Evolutionary conservation across 371 early-diverging fungal genomes (phyloP), one percentile per base, ranked within the genome.

Genomic region (Syncephalastrum contaminatum): DNA sequence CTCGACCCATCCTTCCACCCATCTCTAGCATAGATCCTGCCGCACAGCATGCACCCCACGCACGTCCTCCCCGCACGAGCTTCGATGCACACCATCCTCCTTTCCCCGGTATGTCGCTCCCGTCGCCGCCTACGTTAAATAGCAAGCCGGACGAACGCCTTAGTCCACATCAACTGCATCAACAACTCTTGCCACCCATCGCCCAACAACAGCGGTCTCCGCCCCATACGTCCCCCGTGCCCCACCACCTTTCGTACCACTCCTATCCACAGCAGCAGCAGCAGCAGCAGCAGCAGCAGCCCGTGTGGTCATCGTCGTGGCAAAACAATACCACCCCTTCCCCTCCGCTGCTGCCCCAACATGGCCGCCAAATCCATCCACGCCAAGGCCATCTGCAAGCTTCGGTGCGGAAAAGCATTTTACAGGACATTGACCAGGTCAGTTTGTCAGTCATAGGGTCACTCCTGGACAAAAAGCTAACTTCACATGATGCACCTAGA

Each of bases 381-480:
- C 41, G 24, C 56, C 46, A n/a, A 55, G 48, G 22, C n/a, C 48
- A 41, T 13, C 41, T 40, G 25, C 25, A 36, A 13, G 48, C 56
- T 20, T 40, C 56, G n/a, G 22, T 42, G 10, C 56, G 48, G 16
- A 55, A 48, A 21, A n/a, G 56, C 15, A 45, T 55, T 14, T 39
- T 43, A 8, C 56, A 58, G 41, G 58, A 58, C 25, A 58, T 58
- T 51, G 52, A 58, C 46, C 58, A 58, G 58, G 58, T 58, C 36
- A 30, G 36, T 30, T 30, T 30, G 36, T 30, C 36, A 12, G 36
- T 30, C 36, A 30, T 3, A 6, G 36, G 36, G 5, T 30, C 36
- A 30, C 12, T 30, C 10, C 10, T 30, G 10, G 10, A 30, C 36
- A 2, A 8, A 30, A 12, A 30, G 12, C 36, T 30, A 30, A 30